These are phyloP conservation scores for Pleurotus sapidus DNA, from an alignment of 768 basidiomycete genomes.

Conservation along the genomic window DNA sequence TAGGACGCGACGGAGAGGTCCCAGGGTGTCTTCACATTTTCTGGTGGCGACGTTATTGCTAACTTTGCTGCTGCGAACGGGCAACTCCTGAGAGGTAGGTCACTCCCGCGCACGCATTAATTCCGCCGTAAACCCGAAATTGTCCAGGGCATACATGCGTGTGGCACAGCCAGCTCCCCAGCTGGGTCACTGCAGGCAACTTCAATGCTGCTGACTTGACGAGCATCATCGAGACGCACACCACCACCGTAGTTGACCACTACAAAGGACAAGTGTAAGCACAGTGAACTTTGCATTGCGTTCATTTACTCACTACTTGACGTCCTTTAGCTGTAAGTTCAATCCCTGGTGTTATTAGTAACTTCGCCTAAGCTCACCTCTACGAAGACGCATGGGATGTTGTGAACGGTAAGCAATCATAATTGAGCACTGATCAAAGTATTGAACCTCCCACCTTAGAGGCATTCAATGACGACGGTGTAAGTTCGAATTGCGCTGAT, in stretches of 20 bases:
- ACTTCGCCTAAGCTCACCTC: background rate
- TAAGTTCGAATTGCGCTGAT: background rate
- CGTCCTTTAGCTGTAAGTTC: background rate
- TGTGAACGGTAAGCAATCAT: slow-evolving; percentile 35
- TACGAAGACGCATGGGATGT: slow-evolving; percentile 47
- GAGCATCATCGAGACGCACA: slow-evolving; percentile 30
- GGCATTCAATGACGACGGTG: slow-evolving; percentile 59
- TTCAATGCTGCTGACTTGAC: slow-evolving; percentile 26
- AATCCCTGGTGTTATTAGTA: slow-evolving; percentile 13
- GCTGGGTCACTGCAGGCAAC: slow-evolving; percentile 29
- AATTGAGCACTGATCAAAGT: too few relatives aligned
- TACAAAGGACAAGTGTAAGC: slow-evolving; percentile 36
- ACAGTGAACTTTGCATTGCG: background rate
- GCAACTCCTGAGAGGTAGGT: slow-evolving; percentile 31
- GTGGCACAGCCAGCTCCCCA: slow-evolving; percentile 42
- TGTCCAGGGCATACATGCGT: slow-evolving; percentile 31
- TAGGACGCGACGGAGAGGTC: slow-evolving; percentile 37
- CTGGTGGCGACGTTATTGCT: slow-evolving; percentile 30
- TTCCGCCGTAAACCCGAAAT: background rate
- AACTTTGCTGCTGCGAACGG: slow-evolving; percentile 30
- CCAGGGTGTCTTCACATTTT: slow-evolving; percentile 29
- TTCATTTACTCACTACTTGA: background rate
- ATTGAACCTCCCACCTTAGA: slow-evolving; percentile 21
- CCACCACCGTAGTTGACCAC: slow-evolving; percentile 29
- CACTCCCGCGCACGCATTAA: background rate